Conservation (phyloP, 2,329 filamentous ascomycete species). For the Periconia digitata region DNA sequence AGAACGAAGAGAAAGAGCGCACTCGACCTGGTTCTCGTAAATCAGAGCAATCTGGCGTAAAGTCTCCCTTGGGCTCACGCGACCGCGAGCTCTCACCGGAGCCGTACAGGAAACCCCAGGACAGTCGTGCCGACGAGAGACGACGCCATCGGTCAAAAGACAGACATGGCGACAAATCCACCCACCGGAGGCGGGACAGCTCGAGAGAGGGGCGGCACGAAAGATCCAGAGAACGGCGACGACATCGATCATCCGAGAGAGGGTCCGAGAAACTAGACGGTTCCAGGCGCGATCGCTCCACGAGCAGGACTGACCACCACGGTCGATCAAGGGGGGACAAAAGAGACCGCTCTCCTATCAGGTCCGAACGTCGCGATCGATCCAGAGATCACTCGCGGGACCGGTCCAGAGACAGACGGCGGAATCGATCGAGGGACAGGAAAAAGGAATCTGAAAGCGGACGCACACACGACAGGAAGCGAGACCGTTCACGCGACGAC, state of each 20-base stretch:
- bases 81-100: slow-evolving; percentile 26
- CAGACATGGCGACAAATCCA: slow-evolving; percentile 10
- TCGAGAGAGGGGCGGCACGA: slow-evolving; percentile 11
- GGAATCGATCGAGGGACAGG: slow-evolving; percentile 9
- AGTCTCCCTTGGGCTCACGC: slow-evolving; percentile 10
- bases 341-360: slow-evolving; percentile 9
- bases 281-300: slow-evolving; percentile 12
- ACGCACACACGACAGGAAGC: slow-evolving; percentile 6
- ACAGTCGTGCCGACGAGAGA: slow-evolving; percentile 16
- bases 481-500: slow-evolving; percentile 20
- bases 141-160: slow-evolving; percentile 12
- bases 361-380: slow-evolving; percentile 17
- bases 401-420: slow-evolving; percentile 12
- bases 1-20: slow-evolving; percentile 5
- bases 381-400: slow-evolving; percentile 12
- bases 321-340: slow-evolving; percentile 7
- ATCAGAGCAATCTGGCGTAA: slow-evolving; percentile 14
- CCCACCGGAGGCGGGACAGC: slow-evolving; percentile 18
- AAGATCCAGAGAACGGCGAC: too few relatives aligned
- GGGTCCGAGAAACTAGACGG: slow-evolving; percentile 1
- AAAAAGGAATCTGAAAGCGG: too few relatives aligned
- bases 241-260: slow-evolving; percentile 2
- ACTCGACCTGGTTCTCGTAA: slow-evolving; percentile 13
- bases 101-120: slow-evolving; percentile 29
- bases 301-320: slow-evolving; percentile 16